Base-by-base conservation (phyloP, 345 rosid species). In the Melaleuca quinquenervia region DNA sequence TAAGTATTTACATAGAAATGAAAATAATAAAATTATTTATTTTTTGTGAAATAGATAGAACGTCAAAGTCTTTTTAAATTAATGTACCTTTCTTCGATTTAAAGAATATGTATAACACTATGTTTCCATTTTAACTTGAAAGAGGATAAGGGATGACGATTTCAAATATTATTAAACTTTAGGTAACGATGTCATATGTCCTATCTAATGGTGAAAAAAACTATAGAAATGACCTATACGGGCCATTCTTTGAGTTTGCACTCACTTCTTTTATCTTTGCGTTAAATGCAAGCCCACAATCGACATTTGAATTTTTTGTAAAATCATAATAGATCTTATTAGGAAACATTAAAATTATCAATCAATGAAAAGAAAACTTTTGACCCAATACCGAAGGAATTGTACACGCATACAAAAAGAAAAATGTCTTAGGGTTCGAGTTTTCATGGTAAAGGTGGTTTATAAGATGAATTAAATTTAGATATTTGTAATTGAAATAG, bases 201-300 rank as follows among this genome's bases (percentile, higher is more conserved):
- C n/a, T 5, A 15, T n/a, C 16, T n/a, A 11, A 58, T n/a, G 1
- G 14, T n/a, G 70, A 27, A 56, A 27, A 56, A 56, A 56, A 5
- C 1, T 0, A n/a, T n/a, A 8, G 0, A 58, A 6, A 12, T 6
- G 2, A 29, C n/a, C n/a, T n/a, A n/a, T n/a, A n/a, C n/a, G n/a
- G 1, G 3, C 16, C 29, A 11, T 11, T 11, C 0, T 3, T 0
- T 2, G 21, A 64, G 13, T 32, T 16, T 15, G 45, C 0, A 0
- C 41, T 41, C 41, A 41, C 41, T 41, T 41, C 41, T 41, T 41
- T 41, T 2, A 41, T 41, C 41, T 41, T 41, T 41, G 41, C 41
- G 41, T 41, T 41, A 41, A 41, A 41, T 13, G 24, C 22, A 53
- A 7, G 24, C 24, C 2, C 1, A 18, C 16, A 3, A 0, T 8